phyloP scores from a whole-genome alignment of 164 flowering plant genomes.

The Saururus chinensis region DNA sequence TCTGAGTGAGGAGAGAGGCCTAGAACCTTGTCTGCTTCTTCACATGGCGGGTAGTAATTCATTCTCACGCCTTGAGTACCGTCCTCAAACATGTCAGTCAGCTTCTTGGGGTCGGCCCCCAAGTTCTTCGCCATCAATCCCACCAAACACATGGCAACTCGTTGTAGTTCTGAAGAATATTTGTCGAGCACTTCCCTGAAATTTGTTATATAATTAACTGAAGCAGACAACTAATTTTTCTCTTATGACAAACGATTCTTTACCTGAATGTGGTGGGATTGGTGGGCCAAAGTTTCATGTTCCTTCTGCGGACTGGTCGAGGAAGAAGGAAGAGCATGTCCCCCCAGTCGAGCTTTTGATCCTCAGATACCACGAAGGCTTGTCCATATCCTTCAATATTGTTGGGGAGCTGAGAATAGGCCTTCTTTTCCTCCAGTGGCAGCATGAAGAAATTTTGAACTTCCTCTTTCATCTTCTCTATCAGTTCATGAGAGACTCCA shows the following conservation, averaged over 20 bases:
- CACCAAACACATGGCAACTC: constrained; percentile 9
- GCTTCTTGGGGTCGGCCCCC: constrained; percentile 17
- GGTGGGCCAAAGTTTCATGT: constrained; percentile 28
- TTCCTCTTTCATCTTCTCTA: constrained; percentile 33
- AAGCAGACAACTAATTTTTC: background rate
- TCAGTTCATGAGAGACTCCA: constrained; percentile 23
- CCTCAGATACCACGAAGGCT: constrained; percentile 36
- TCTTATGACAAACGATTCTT: background rate
- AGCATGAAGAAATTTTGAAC: constrained; percentile 29
- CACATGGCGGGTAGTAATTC: constrained; percentile 45
- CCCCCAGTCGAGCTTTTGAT: constrained; percentile 48
- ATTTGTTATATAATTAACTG: no score
- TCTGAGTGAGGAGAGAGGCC: constrained; percentile 52
- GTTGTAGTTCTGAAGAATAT: constrained; percentile 27
- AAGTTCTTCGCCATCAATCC: constrained; percentile 25
- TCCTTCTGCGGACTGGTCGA: constrained; percentile 16
- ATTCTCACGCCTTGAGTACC: constrained; percentile 23
- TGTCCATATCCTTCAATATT: constrained; percentile 48
- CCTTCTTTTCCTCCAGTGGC: constrained; percentile 40
- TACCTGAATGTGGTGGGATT: constrained; percentile 35
- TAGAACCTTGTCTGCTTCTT: constrained; percentile 26
- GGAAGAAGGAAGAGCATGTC: constrained; percentile 33
- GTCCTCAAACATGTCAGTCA: constrained; percentile 18
- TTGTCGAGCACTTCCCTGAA: constrained; percentile 26
- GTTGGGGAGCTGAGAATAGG: constrained; percentile 24